phyloP scores from a whole-genome alignment of 176 grass and related monocot species.

The maize (Zea mays) region DNA sequence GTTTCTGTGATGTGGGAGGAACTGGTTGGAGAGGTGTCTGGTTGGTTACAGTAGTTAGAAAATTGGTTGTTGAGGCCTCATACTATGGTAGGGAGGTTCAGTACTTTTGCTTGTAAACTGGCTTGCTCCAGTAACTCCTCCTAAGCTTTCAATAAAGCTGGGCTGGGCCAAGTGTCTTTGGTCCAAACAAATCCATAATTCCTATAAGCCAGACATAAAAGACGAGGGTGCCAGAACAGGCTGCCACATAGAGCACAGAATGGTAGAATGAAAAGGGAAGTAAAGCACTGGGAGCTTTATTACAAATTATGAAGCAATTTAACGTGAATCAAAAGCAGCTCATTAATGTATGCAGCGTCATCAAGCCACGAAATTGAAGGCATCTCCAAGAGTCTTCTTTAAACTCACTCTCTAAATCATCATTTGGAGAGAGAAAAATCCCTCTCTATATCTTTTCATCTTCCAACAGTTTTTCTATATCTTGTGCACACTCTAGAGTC shows the following conservation, averaged over 20 bases:
- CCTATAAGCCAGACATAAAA: not conserved
- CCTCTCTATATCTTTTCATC: too few relatives aligned
- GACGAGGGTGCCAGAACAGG: not conserved
- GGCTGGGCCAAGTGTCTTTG: not conserved
- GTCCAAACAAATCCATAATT: constrained; percentile 1
- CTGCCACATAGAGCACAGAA: not conserved
- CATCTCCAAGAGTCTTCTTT: too few relatives aligned
- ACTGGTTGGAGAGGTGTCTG: not conserved
- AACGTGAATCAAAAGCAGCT: constrained; percentile 24
- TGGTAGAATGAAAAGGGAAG: not conserved
- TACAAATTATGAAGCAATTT: constrained; percentile 21
- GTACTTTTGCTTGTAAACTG: not conserved
- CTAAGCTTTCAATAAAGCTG: not conserved
- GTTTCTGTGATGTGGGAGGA: not conserved
- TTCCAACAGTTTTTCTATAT: too few relatives aligned
- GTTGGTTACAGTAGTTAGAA: not conserved
- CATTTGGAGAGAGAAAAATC: too few relatives aligned
- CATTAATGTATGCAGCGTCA: constrained; percentile 10
- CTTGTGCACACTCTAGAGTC: too few relatives aligned
- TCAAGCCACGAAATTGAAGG: constrained; percentile 16
- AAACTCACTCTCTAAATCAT: too few relatives aligned
- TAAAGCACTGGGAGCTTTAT: not conserved
- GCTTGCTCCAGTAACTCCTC: not conserved
- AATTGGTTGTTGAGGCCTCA: not conserved
- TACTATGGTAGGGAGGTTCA: not conserved